phyloP scores from a whole-genome alignment of 2,329 filamentous ascomycete genomes.

The Elsinoe batatas region DNA sequence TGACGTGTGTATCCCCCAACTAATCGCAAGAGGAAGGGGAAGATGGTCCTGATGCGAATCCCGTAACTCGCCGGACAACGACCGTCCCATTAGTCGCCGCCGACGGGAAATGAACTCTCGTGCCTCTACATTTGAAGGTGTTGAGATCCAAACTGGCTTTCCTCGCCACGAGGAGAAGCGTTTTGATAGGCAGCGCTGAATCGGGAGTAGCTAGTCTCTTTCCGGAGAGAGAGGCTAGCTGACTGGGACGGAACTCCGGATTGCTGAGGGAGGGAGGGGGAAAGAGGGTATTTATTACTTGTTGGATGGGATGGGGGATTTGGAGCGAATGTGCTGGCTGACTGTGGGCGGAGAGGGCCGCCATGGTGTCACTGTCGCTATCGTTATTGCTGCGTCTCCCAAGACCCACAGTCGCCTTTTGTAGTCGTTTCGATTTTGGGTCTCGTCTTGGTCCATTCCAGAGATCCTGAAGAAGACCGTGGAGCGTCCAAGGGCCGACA shows the following conservation, averaged over 20 bases:
- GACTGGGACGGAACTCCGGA: not conserved
- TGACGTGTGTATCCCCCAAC: not conserved
- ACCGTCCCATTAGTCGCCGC: not conserved
- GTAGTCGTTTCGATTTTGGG: too few relatives aligned
- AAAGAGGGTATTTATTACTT: not conserved
- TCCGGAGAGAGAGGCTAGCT: not conserved
- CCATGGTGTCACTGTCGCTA: too few relatives aligned
- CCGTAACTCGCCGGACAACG: not conserved
- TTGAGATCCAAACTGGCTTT: not conserved
- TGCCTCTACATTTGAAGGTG: not conserved
- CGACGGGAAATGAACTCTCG: not conserved
- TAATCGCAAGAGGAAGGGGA: not conserved
- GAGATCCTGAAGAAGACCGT: too few relatives aligned
- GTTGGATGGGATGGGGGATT: too few relatives aligned
- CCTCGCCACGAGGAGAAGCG: not conserved
- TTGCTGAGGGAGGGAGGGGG: not conserved
- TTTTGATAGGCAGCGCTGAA: not conserved
- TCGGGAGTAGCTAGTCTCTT: not conserved
- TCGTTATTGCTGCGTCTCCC: too few relatives aligned
- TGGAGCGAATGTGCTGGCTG: too few relatives aligned
- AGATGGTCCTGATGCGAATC: not conserved
- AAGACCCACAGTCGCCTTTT: too few relatives aligned
- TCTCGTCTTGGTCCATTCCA: too few relatives aligned
- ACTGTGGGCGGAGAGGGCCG: too few relatives aligned
- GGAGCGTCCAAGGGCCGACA: too few relatives aligned